A percentile compares a stretch with the other conserved stretches of the same genome.
These are phyloP conservation scores for Coemansia sp. DNA, from an alignment of 192 early-diverging fungal species.

Conservation along the genomic window DNA sequence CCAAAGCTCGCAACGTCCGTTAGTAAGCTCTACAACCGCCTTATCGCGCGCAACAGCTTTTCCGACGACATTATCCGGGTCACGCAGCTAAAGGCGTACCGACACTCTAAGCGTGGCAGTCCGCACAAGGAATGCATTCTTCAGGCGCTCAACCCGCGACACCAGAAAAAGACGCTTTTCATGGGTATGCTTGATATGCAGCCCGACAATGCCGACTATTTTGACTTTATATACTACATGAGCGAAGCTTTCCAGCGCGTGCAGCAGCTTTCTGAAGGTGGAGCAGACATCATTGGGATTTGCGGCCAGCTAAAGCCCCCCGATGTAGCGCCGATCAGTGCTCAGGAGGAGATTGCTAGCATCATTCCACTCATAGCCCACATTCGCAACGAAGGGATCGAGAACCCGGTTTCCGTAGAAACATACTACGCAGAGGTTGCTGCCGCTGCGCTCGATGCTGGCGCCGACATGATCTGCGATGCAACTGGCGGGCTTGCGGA, in stretches of 20 bases:
- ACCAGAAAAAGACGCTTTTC: slow-evolving; percentile 66
- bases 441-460: slow-evolving; percentile 81
- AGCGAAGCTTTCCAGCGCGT: slow-evolving; percentile 72
- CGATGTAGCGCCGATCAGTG: slow-evolving; percentile 69
- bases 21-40: slow-evolving; percentile 62
- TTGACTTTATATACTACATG: slow-evolving; percentile 67
- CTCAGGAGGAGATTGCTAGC: slow-evolving; percentile 78
- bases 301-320: slow-evolving; percentile 94
- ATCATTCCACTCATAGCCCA: slow-evolving; percentile 85
- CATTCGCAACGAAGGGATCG: slow-evolving; percentile 66
- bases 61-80: slow-evolving; percentile 55
- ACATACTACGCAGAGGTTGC: slow-evolving; percentile 89
- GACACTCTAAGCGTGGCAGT: slow-evolving; percentile 5
- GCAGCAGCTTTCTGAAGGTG: slow-evolving; percentile 66
- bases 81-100: slow-evolving; percentile 38
- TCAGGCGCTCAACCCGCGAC: slow-evolving; percentile 56
- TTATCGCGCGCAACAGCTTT: slow-evolving; percentile 54
- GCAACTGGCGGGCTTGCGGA: slow-evolving; percentile 84
- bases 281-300: slow-evolving; percentile 93
- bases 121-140: slow-evolving; percentile 48
- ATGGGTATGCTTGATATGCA: slow-evolving; percentile 98
- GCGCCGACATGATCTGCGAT: slow-evolving; percentile 95
- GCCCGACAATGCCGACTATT: slow-evolving; percentile 94
- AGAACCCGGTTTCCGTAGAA: slow-evolving; percentile 85
- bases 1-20: slow-evolving; percentile 82